Evolutionary conservation across 495 filamentous ascomycete species (phyloP), one percentile per base, ranked within the genome.

Genomic region (Pseudomonodictys pantanalensis): DNA sequence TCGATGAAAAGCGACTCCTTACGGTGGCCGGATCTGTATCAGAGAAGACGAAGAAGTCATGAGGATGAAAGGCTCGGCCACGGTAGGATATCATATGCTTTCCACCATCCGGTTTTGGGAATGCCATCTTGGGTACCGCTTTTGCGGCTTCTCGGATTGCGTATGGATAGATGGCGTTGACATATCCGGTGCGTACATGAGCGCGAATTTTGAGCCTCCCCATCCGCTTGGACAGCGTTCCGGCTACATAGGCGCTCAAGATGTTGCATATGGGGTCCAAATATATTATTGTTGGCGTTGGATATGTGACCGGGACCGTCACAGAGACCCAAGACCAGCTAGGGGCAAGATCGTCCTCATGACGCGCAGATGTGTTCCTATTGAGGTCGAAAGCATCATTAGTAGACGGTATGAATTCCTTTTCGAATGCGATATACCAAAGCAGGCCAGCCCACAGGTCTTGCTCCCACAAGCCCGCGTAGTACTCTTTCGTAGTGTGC

Each of bases 261-360:
- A 54, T 54, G 23, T 54, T 23, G 38, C 32, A 41, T 9, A 42
- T 24, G 6, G 17, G 30, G 35, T 42, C 30, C 18, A 54, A 7
- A 35, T 35, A 54, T 2, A 54, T 54, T 26, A 54, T 54, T 12
- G 30, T 26, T 1, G 51, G 51, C n/a, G 43, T 35, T 22, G 33
- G 51, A 17, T 41, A 54, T 12, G 43, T 35, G 9, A 54, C 33
- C 11, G 51, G 51, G 22, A 54, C 51, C 3, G 51, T 58, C 26
- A 58, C 56, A 41, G 56, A 58, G 11, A 18, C 56, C 56, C 56
- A 58, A 2, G 56, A 58, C 56, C 56, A 58, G 23, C 45, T 53
- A 15, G 56, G 56, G 4, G 56, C 56, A 8, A 46, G 24, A 2
- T 9, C 22, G 11, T 30, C 28, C 5, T 42, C 32, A 28, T 54